phyloP scores from a whole-genome alignment of 192 early-diverging fungal species.

The Chytriomyces sp. region DNA sequence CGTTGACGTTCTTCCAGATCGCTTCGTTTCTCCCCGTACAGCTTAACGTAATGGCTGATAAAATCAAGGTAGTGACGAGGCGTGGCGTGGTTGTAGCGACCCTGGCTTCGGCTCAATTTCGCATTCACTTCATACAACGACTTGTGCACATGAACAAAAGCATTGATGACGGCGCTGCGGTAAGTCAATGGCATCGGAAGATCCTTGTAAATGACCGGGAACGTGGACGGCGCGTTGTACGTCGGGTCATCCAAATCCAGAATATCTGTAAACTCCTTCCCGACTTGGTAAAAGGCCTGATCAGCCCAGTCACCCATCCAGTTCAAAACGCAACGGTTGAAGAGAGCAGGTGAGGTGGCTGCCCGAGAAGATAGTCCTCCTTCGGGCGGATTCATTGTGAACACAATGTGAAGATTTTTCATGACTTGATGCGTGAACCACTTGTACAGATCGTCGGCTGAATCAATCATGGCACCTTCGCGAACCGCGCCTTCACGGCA shows the following conservation, averaged over 20 bases:
- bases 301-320: conserved; percentile 99
- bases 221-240: conserved; percentile 71
- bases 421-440: conserved; percentile 98
- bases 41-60: conserved; percentile 86
- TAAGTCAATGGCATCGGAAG: conserved; percentile 74
- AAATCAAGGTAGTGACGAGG: conserved; percentile 99
- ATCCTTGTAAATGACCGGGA: conserved; percentile 77
- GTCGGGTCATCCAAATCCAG: conserved; percentile 82
- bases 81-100: conserved; percentile 85
- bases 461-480: conserved; percentile 93
- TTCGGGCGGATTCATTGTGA: conserved; percentile 99
- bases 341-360: conserved; percentile 97
- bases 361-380: conserved; percentile 88
- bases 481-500: conserved; percentile 93
- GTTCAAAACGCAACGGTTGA: conserved; percentile 99
- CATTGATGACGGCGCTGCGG: conserved; percentile 86
- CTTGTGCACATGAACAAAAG: conserved; percentile 91
- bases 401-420: conserved; percentile 97
- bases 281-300: conserved; percentile 98
- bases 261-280: conserved; percentile 89
- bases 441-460: conserved; percentile 92
- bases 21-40: conserved; percentile 91
- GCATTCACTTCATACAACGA: conserved; percentile 87
- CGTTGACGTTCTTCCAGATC: conserved; percentile 98
- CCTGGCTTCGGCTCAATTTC: conserved; percentile 80